Evolutionary conservation across 1,284 basidiomycete genomes (phyloP).

Genomic region (Rhodofomes roseus): DNA sequence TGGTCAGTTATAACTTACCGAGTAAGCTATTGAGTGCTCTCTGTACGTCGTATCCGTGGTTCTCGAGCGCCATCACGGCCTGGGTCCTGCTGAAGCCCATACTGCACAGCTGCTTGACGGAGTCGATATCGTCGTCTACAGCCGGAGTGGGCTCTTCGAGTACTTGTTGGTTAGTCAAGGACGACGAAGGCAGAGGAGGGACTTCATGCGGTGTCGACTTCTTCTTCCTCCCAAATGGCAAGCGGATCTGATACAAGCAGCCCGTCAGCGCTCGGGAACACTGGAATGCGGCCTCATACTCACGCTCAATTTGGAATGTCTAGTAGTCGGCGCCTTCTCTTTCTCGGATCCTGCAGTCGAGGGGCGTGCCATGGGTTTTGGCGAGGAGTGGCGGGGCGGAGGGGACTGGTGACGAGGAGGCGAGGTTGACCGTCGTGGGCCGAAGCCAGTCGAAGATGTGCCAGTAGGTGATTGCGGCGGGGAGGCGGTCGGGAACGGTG

Average conservation of each 20-base stretch:
- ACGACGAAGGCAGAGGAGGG: constrained; percentile 35
- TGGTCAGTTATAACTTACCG: constrained; percentile 21
- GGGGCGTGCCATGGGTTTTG: constrained; percentile 43
- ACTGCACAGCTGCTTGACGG: constrained; percentile 70
- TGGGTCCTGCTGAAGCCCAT: constrained; percentile 86
- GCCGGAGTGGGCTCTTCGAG: constrained; percentile 52
- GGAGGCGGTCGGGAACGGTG: constrained; percentile 32
- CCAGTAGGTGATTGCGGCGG: constrained; percentile 36
- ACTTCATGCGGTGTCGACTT: constrained; percentile 46
- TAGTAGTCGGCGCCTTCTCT: constrained; percentile 50
- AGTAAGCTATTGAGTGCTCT: constrained; percentile 71
- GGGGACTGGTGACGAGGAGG: constrained; percentile 48
- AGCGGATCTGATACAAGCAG: constrained; percentile 50
- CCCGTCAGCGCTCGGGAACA: constrained; percentile 9
- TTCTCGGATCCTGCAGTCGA: constrained; percentile 51
- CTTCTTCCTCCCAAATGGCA: constrained; percentile 76
- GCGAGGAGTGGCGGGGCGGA: constrained; percentile 49
- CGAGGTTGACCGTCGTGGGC: constrained; percentile 33
- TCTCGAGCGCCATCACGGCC: constrained; percentile 74
- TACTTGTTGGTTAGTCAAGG: constrained; percentile 37
- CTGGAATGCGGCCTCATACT: constrained; percentile 27
- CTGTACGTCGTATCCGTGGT: constrained; percentile 69
- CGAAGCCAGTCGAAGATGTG: constrained; percentile 23
- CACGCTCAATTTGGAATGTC: constrained; percentile 73
- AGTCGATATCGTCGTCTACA: constrained; percentile 70